A percentile compares a stretch with the other conserved stretches of the same genome.
phyloP scores from a whole-genome alignment of 345 rosid species.

The Erodium maritimum region DNA sequence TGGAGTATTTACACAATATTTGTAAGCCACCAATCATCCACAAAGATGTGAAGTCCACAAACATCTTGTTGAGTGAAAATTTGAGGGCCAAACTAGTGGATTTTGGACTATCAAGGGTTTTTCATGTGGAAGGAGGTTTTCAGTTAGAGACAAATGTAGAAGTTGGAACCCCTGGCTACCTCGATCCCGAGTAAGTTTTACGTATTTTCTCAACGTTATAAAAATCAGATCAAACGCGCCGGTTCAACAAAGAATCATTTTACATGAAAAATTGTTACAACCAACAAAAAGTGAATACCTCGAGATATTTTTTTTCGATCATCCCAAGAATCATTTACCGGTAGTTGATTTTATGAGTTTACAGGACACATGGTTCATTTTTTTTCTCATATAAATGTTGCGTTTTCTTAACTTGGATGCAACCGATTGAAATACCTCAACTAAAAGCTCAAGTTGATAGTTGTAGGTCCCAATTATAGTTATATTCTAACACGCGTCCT shows the following conservation, averaged over 20 bases:
- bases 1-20: conserved; percentile 21
- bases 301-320: no score
- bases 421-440: no score
- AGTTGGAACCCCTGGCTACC: conserved; percentile 36
- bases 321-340: no score
- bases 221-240: not conserved
- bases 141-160: conserved; percentile 26
- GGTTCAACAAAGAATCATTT: not conserved
- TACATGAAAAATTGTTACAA: no score
- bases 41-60: conserved; percentile 36
- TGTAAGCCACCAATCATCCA: conserved; percentile 23
- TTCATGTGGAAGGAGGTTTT: conserved; percentile 21
- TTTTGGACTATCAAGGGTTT: conserved; percentile 35
- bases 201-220: not conserved
- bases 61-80: conserved; percentile 34
- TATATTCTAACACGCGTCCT: no score
- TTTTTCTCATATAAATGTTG: no score
- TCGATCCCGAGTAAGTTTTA: conserved; percentile 36
- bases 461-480: no score
- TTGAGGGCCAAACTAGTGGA: conserved; percentile 41
- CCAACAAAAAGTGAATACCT: no score
- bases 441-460: no score
- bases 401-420: no score
- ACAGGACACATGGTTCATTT: no score
- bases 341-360: no score